These are phyloP conservation scores for Paecilomyces dactylethromorphus DNA, from an alignment of 2,329 filamentous ascomycete genomes.

Conservation along the genomic window DNA sequence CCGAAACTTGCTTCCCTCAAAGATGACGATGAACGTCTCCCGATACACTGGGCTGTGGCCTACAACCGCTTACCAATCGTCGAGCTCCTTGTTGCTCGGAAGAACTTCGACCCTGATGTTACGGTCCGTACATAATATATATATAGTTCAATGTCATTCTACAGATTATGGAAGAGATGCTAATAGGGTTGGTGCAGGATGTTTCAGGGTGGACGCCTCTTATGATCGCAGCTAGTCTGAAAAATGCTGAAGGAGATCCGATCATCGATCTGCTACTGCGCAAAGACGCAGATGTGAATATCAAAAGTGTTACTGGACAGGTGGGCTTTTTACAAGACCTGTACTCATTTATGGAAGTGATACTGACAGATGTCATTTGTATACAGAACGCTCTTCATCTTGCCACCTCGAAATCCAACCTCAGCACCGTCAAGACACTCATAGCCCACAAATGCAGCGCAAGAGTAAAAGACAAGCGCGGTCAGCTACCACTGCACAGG, in stretches of 20 bases:
- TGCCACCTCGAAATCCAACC: constrained; percentile 79
- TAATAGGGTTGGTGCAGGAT: constrained; percentile 25
- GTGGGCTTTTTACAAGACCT: constrained; percentile 13
- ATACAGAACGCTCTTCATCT: constrained; percentile 80
- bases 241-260: constrained; percentile 38
- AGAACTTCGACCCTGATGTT: constrained; percentile 76
- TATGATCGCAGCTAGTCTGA: constrained; percentile 44
- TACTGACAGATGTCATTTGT: background rate
- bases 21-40: constrained; percentile 82
- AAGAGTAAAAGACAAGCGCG: constrained; percentile 73
- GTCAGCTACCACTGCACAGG: constrained; percentile 85
- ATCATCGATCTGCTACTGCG: constrained; percentile 39
- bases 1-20: constrained; percentile 65
- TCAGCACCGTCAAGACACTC: constrained; percentile 74
- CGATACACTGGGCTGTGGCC: constrained; percentile 90
- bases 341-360: constrained; percentile 1
- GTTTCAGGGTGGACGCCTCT: constrained; percentile 45
- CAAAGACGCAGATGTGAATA: constrained; percentile 42
- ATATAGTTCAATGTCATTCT: background rate
- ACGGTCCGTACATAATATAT: constrained; percentile 46
- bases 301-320: constrained; percentile 37
- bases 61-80: constrained; percentile 73
- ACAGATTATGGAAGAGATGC: background rate
- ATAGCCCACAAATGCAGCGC: constrained; percentile 69
- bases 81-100: constrained; percentile 61